Conservation (phyloP, 495 filamentous ascomycete species). For the Tuber microsphaerosporum region DNA sequence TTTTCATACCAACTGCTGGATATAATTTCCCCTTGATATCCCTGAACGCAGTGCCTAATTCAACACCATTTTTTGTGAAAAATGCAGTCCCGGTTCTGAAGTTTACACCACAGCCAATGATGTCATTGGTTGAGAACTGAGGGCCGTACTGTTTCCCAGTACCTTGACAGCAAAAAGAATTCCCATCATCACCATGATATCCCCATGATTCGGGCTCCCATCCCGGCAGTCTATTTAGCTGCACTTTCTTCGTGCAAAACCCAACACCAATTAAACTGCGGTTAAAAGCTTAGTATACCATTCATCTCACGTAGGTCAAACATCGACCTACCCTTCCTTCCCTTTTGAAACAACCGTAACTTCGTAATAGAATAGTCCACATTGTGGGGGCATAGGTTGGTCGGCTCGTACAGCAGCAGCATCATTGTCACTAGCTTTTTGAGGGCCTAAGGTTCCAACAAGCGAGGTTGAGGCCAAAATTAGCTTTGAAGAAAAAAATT, state of each 20-base stretch:
- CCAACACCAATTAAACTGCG: conserved; percentile 77
- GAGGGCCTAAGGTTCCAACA: conserved; percentile 43
- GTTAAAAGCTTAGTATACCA: conserved; percentile 31
- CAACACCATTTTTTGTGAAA: conserved; percentile 87
- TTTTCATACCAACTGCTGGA: conserved; percentile 92
- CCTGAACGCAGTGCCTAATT: conserved; percentile 75
- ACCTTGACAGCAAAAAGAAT: conserved; percentile 67
- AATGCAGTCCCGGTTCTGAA: conserved; percentile 81
- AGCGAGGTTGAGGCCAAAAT: conserved; percentile 7
- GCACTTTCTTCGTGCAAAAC: conserved; percentile 67
- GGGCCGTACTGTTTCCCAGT: conserved; percentile 71
- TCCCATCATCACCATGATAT: conserved; percentile 94
- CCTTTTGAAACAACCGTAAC: conserved; percentile 75
- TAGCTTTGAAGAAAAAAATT: conserved; percentile 13
- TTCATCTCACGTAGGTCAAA: not conserved
- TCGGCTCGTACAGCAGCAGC: conserved; percentile 79
- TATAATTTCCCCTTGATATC: conserved; percentile 61
- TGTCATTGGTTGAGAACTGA: conserved; percentile 66
- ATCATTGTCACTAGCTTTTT: conserved; percentile 67
- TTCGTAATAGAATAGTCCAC: conserved; percentile 95
- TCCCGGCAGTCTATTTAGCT: conserved; percentile 75
- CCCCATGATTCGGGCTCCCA: conserved; percentile 97
- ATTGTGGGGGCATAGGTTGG: conserved; percentile 81
- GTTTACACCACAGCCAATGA: conserved; percentile 88
- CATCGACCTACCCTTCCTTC: conserved; percentile 70